phyloP scores from a whole-genome alignment of 768 basidiomycete species.

The Lactarius trivialis region DNA sequence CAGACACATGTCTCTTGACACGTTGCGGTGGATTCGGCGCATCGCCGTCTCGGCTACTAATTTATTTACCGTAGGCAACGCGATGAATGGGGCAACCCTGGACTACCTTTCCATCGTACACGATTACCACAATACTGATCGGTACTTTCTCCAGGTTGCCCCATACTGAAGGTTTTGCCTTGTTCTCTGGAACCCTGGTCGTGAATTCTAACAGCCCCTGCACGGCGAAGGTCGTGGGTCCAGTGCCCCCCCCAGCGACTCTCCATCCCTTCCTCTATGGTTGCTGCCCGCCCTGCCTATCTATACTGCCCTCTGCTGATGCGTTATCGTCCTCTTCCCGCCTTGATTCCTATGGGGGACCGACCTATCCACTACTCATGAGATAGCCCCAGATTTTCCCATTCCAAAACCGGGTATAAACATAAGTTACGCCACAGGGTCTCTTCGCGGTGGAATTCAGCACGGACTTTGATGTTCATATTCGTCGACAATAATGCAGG shows the following conservation, averaged over 20 bases:
- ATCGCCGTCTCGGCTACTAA: neutral
- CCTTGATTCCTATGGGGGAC: neutral
- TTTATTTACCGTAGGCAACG: neutral
- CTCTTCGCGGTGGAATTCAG: neutral
- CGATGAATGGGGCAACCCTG: neutral
- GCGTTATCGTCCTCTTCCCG: neutral
- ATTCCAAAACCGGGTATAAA: neutral
- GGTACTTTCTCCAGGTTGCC: neutral
- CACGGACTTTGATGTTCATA: neutral
- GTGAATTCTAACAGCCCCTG: neutral
- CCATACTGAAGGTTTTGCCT: neutral
- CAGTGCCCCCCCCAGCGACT: neutral
- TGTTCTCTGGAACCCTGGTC: neutral
- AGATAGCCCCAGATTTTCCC: neutral
- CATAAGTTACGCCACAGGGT: neutral
- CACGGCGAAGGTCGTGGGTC: neutral
- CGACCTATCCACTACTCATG: neutral
- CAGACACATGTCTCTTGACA: neutral
- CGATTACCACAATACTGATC: neutral
- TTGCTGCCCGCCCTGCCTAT: too few species aligned
- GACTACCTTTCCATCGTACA: neutral
- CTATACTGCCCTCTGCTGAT: conserved; percentile 19
- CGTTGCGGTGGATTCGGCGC: neutral
- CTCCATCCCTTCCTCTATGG: neutral
- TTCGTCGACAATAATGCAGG: conserved; percentile 42